These are phyloP conservation scores for Amanita thiersii DNA, from an alignment of 768 basidiomycete species.

Conservation along the genomic window DNA sequence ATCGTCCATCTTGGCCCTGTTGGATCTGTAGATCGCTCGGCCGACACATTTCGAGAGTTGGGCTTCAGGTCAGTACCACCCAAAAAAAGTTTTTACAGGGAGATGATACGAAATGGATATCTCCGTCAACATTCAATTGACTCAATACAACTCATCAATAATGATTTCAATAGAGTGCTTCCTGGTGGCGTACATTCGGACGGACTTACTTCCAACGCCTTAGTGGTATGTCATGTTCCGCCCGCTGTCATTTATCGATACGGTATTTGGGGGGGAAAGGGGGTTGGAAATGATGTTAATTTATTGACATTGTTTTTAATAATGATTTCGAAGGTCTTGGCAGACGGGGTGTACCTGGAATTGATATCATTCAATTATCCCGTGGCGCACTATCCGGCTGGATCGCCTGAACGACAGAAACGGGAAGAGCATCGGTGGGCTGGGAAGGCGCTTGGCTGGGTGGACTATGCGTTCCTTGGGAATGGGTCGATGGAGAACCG, in stretches of 20 bases:
- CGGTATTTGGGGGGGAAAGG: too few relatives aligned
- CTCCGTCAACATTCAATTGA: background rate
- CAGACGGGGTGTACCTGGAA: slow-evolving; percentile 59
- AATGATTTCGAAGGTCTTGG: slow-evolving; percentile 31
- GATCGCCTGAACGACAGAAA: slow-evolving; percentile 31
- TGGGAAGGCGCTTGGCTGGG: slow-evolving; percentile 49
- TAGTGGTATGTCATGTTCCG: slow-evolving; percentile 39
- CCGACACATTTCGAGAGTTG: slow-evolving; percentile 44
- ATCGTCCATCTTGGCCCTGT: slow-evolving; percentile 68
- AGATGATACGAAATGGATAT: background rate
- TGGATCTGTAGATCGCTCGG: slow-evolving; percentile 39
- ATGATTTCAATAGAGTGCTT: slow-evolving; percentile 51
- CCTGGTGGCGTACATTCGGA: slow-evolving; percentile 59
- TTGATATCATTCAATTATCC: slow-evolving; percentile 60
- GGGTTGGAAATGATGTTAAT: too few relatives aligned
- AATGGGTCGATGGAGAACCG: slow-evolving; percentile 28
- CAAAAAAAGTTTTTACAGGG: background rate
- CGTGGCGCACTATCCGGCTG: slow-evolving; percentile 41
- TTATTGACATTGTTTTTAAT: too few relatives aligned
- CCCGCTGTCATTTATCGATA: too few relatives aligned
- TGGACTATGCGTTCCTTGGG: slow-evolving; percentile 59
- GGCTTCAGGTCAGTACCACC: slow-evolving; percentile 56
- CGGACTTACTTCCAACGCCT: slow-evolving; percentile 56
- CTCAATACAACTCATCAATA: background rate
- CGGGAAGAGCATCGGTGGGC: slow-evolving; percentile 50